Evolutionary conservation across 1,139 yeast genomes (phyloP).

Genomic region (Nakaseomyces bracarensis): DNA sequence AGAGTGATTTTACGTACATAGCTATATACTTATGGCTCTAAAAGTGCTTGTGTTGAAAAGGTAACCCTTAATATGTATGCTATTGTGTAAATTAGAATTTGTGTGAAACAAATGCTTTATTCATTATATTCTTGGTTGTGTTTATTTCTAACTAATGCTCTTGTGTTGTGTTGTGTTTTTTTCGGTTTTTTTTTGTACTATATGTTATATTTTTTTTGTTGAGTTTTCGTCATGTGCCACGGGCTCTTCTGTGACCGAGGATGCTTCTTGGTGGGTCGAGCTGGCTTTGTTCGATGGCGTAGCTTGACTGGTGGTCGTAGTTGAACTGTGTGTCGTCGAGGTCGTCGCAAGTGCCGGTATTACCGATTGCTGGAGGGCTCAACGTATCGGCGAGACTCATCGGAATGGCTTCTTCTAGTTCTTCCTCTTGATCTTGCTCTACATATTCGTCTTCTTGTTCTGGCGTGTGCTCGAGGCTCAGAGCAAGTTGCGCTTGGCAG

Average conservation of each 20-base stretch:
- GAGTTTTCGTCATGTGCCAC: conserved; percentile 1
- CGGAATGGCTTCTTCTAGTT: neutral
- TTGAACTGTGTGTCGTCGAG: neutral
- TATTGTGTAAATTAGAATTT: too few species aligned
- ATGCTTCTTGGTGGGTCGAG: conserved; percentile 3
- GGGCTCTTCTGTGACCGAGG: conserved; percentile 4
- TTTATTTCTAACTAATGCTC: neutral
- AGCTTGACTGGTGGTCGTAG: neutral
- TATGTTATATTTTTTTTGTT: neutral
- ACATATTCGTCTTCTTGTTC: neutral
- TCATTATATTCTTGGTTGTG: too few species aligned
- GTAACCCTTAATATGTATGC: too few species aligned
- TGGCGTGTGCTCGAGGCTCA: conserved; percentile 21
- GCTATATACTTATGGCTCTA: too few species aligned
- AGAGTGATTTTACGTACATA: neutral
- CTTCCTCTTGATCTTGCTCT: neutral
- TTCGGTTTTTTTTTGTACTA: neutral
- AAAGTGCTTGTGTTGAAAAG: too few species aligned
- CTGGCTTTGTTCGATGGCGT: conserved; percentile 5
- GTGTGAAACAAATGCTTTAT: too few species aligned
- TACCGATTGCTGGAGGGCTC: conserved; percentile 5
- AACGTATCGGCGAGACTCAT: conserved; percentile 6
- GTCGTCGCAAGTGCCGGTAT: conserved; percentile 6
- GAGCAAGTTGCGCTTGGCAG: conserved; percentile 27
- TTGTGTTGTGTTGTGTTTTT: neutral